Percentiles rank a stretch among this genome's conserved stretches.
phyloP scores from a whole-genome alignment of 176 grass and related monocot species.

The Metroxylon sagu region DNA sequence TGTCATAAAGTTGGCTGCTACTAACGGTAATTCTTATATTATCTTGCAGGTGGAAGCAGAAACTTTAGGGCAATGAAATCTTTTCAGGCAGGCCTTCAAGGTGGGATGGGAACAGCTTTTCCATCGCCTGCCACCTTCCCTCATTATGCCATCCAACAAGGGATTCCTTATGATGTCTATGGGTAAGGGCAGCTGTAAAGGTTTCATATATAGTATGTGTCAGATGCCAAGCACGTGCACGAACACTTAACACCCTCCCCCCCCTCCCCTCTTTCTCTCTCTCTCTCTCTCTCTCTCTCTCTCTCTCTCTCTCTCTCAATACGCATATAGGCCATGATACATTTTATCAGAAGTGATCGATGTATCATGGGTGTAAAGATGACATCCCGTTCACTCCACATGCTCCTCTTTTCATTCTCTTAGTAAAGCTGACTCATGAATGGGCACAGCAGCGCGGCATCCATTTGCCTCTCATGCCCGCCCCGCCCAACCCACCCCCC shows the following conservation, averaged over 20 bases:
- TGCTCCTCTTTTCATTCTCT: too few relatives aligned
- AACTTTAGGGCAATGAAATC: constrained; percentile 23
- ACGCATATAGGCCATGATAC: too few relatives aligned
- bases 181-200: constrained; percentile 12
- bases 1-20: too few relatives aligned
- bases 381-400: too few relatives aligned
- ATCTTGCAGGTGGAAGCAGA: constrained; percentile 7
- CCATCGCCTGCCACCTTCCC: constrained; percentile 9
- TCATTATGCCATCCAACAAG: constrained; percentile 21
- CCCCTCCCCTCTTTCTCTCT: neutral
- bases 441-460: neutral
- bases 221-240: too few relatives aligned
- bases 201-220: neutral
- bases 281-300: neutral
- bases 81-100: constrained; percentile 13
- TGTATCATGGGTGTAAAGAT: too few relatives aligned
- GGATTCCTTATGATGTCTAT: constrained; percentile 14
- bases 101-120: constrained; percentile 16
- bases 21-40: neutral
- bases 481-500: neutral
- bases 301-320: too few relatives aligned
- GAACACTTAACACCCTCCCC: too few relatives aligned
- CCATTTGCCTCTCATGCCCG: neutral
- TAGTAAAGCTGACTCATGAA: too few relatives aligned
- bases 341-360: too few relatives aligned